Evolutionary conservation across 106 monocot genomes (phyloP), one percentile per base, ranked within the genome.

Genomic region (Dioscorea alata): DNA sequence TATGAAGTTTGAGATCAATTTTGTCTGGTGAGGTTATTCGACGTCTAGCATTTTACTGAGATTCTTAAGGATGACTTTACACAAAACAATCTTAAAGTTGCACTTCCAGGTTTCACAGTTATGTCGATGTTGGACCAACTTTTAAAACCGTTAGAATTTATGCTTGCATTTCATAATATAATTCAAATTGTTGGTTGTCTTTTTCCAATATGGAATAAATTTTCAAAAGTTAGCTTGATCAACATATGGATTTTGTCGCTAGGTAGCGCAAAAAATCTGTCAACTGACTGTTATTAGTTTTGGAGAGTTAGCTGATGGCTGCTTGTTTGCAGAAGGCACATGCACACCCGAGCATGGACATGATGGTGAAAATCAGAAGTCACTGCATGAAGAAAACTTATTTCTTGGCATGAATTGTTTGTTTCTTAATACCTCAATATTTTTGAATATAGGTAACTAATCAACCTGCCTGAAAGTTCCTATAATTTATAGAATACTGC

Each of bases 221-320:
- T 10, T 42, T 42, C 10, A 10, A 42, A 10, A 42, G 42, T 42
- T 42, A 42, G 42, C 6, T 54, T 54, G 33, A 17, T 35, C 59
- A n/a, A 17, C 69, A 28, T 28, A 28, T 60, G 25, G 28, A 33
- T 66, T 12, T 72, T 80, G 34, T 67, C 31, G 49, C 33, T 66
- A 97, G 99, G 87, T 93, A 20, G 69, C 81, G 90, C 99, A 34
- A 87, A 79, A 79, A 76, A 90, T 66, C 83, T 84, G 83, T 57
- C 78, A 82, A 66, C 75, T 99, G 68, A 79, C 77, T 68, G 78
- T 93, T 22, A 72, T 87, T 2, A 66, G 84, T 49, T 81, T 74
- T 71, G 92, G 99, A 48, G 69, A 81, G 53, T 33, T 92, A 48
- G 66, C 69, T 52, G 73, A 81, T 57, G 74, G 77, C 34, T n/a